Percentiles rank a stretch among this genome's conserved stretches.
Evolutionary conservation across 1,139 yeast species (phyloP).

Genomic region (Yamadazyma kanchanaburiensis): DNA sequence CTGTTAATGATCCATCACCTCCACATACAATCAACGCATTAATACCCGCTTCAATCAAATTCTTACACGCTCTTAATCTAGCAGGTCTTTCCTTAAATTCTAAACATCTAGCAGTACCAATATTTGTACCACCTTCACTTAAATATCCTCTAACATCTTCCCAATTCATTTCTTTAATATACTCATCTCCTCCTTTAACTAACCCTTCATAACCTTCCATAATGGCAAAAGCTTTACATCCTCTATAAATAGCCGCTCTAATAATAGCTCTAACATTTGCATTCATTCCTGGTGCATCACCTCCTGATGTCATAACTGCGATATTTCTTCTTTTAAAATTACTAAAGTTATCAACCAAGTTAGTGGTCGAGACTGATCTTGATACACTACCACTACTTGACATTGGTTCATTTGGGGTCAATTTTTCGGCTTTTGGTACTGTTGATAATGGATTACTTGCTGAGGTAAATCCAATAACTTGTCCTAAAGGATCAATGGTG

Average conservation of each 20-base stretch:
- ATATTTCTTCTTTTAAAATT: constrained; percentile 49
- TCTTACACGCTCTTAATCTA: constrained; percentile 75
- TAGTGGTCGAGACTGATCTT: constrained; percentile 14
- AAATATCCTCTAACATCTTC: constrained; percentile 91
- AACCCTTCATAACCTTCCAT: constrained; percentile 95
- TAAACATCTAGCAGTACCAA: constrained; percentile 93
- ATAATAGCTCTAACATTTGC: constrained; percentile 94
- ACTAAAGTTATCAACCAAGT: constrained; percentile 5
- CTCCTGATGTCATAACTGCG: constrained; percentile 97
- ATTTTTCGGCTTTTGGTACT: constrained; percentile 34
- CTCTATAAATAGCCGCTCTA: constrained; percentile 79
- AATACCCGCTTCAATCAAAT: constrained; percentile 83
- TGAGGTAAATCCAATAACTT: constrained; percentile 64
- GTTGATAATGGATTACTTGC: constrained; percentile 56
- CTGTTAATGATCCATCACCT: constrained; percentile 97
- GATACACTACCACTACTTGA: constrained; percentile 10
- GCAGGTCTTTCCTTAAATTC: constrained; percentile 85
- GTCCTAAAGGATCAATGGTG: constrained; percentile 66
- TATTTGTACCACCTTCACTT: constrained; percentile 88
- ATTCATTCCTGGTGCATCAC: constrained; percentile 99
- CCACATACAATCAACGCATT: constrained; percentile 98
- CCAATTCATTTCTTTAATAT: constrained; percentile 82
- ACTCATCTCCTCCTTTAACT: constrained; percentile 69
- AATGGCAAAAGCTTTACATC: constrained; percentile 93
- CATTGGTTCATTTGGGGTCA: constrained; percentile 12